Evolutionary conservation across 2,329 filamentous ascomycete species (phyloP), one percentile per base, ranked within the genome.

Genomic region (Colletotrichum lini): DNA sequence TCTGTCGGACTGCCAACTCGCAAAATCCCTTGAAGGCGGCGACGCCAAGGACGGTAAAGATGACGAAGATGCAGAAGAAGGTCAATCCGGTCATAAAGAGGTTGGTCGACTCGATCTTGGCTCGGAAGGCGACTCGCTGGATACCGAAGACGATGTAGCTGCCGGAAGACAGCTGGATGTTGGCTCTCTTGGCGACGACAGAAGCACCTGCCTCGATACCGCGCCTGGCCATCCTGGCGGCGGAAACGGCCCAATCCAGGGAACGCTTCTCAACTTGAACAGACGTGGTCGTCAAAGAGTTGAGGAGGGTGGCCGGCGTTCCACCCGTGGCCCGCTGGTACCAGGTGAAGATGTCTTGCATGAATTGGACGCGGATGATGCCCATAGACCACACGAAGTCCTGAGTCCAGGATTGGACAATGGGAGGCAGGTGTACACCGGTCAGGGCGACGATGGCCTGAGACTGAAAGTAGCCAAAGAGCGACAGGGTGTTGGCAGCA

Each of bases 331-430:
- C 90, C 73, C 95, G 93, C 83, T 98, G 95, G 80, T 98, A 98
- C 96, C 96, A 98, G 45, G 95, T 97, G 73, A 94, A 94, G 78
- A 98, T 93, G 58, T 86, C 87, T 84, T 98, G 94, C 84, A 98
- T 89, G 81, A 97, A 98, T n/a, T 86, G 87, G 52, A 98, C 88
- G 62, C 90, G 89, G 77, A 98, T 97, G 77, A 98, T 95, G 76
- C 96, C 96, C 94, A 98, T 96, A 78, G 93, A 97, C 96, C 96
- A 98, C 80, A 97, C 93, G 84, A 98, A 98, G 83, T 98, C 96
- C 83, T 98, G 95, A 2, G 95, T 98, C 96, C 96, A 98, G 0
- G 95, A 89, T 77, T 93, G 89, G 65, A 97, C 96, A 72, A 98
- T 93, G 0, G 96, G 96, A 12, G 96, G 96, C 65, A 98, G 88